A percentile compares a stretch with the other conserved stretches of the same genome.
phyloP scores from a whole-genome alignment of 176 grass and related monocot genomes.

The Avena insularis region DNA sequence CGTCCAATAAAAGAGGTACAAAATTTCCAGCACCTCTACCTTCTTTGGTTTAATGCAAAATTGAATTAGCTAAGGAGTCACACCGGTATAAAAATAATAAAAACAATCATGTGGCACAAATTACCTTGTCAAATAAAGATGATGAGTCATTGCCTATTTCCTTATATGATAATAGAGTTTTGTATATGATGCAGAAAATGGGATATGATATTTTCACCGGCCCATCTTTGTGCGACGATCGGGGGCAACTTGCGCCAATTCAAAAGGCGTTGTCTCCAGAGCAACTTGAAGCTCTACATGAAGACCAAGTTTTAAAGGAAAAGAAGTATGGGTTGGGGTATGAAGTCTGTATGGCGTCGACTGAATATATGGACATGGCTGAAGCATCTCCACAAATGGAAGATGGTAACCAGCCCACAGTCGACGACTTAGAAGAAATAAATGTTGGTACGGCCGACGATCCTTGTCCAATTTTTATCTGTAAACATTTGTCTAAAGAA shows the following conservation, averaged over 20 bases:
- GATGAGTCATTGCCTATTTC: too few species aligned
- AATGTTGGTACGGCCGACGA: not conserved
- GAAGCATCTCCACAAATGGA: not conserved
- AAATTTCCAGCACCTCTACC: not conserved
- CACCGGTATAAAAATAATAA: not conserved
- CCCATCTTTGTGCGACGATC: not conserved
- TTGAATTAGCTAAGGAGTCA: not conserved
- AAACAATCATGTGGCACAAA: too few species aligned
- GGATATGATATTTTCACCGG: not conserved
- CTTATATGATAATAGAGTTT: not conserved
- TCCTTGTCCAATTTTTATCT: not conserved
- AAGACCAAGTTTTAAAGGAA: not conserved
- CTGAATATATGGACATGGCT: not conserved
- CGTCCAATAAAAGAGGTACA: not conserved
- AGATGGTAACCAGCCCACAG: slow-evolving; percentile 1
- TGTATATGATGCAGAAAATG: slow-evolving; percentile 24
- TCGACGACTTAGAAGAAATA: not conserved
- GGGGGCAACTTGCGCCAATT: not conserved
- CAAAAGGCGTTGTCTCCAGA: not conserved
- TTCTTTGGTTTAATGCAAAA: not conserved
- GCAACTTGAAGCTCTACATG: not conserved
- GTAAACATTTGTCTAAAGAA: not conserved
- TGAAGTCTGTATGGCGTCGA: not conserved
- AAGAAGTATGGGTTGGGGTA: not conserved
- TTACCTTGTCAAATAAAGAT: too few species aligned